Conservation (phyloP, 2,329 filamentous ascomycete species). For the Verticillium longisporum region DNA sequence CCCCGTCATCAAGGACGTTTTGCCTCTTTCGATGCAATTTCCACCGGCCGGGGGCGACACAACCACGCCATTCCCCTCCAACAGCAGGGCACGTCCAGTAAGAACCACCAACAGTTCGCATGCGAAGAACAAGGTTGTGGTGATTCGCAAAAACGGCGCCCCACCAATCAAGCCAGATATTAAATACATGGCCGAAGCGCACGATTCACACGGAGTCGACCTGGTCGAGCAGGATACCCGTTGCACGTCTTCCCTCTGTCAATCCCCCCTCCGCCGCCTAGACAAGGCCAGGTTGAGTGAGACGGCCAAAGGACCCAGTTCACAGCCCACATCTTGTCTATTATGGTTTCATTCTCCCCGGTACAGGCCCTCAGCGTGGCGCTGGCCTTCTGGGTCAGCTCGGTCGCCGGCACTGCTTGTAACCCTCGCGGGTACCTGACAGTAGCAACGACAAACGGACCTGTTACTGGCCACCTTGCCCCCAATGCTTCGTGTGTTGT, state of each 20-base stretch:
- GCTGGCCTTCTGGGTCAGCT: neutral
- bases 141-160: neutral
- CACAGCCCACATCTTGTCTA: neutral
- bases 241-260: neutral
- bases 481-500: constrained; percentile 21
- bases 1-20: neutral
- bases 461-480: constrained; percentile 23
- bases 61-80: neutral
- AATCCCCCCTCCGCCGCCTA: neutral
- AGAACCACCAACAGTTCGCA: neutral
- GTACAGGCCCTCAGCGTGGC: neutral
- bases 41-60: neutral
- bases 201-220: neutral
- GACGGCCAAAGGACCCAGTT: neutral
- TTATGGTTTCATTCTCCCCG: neutral
- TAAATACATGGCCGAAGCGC: neutral
- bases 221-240: neutral
- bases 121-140: neutral
- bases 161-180: neutral
- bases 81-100: neutral
- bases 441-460: constrained; percentile 24
- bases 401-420: neutral
- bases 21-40: neutral
- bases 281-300: too few relatives aligned
- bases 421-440: constrained; percentile 13